Conservation (phyloP, 192 early-diverging fungal species). For the Mortierella alpina region DNA sequence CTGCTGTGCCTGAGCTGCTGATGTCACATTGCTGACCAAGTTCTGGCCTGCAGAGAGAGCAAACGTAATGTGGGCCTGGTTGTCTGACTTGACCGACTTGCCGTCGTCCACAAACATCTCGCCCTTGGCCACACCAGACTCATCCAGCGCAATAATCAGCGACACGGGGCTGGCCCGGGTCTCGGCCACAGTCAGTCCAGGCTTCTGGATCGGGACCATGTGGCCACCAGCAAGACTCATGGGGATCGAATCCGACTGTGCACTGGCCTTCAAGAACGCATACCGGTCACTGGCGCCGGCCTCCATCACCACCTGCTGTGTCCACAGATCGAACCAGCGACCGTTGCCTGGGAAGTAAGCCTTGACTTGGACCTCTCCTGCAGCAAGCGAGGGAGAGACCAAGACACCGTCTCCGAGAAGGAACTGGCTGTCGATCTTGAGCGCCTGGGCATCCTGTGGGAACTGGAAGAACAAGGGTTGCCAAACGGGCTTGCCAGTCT, state of each 20-base stretch:
- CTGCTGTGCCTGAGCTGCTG: neutral
- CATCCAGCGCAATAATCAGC: conserved; percentile 68
- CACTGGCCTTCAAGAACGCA: conserved; percentile 55
- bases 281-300: conserved; percentile 29
- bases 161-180: conserved; percentile 56
- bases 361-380: conserved; percentile 60
- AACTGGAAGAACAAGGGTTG: conserved; percentile 68
- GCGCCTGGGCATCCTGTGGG: conserved; percentile 35
- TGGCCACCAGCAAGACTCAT: conserved; percentile 70
- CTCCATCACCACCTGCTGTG: conserved; percentile 38
- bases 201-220: conserved; percentile 64
- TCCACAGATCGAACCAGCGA: conserved; percentile 73
- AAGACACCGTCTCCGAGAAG: conserved; percentile 68
- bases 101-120: conserved; percentile 74
- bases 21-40: conserved; percentile 11
- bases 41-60: conserved; percentile 15
- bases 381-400: conserved; percentile 66
- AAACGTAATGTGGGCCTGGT: conserved; percentile 5
- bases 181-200: conserved; percentile 60
- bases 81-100: conserved; percentile 9
- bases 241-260: conserved; percentile 65
- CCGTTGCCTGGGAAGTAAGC: conserved; percentile 70
- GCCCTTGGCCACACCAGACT: conserved; percentile 57
- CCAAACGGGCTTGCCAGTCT: conserved; percentile 64
- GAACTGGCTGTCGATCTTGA: conserved; percentile 68